Conservation (phyloP, 306 rosid species). For the Cucurbita maxima region DNA sequence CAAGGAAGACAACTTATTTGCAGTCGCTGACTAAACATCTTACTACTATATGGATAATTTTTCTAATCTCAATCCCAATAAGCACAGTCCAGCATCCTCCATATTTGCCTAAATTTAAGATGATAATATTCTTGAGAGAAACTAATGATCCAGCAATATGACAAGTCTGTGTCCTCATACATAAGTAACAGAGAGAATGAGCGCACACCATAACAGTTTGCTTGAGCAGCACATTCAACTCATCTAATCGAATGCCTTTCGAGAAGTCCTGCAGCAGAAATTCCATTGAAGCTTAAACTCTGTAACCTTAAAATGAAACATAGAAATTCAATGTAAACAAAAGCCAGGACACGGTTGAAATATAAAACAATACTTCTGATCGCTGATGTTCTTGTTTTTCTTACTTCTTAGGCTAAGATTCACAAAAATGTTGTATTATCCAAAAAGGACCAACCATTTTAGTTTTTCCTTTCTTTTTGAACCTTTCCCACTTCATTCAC, state of each 20-base stretch:
- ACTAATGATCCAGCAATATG: not conserved
- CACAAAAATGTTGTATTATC: not conserved
- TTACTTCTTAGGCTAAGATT: no score
- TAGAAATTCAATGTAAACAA: not conserved
- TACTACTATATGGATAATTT: not conserved
- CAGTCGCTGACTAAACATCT: not conserved
- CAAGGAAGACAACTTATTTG: not conserved
- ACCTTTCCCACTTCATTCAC: not conserved
- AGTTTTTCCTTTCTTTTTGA: not conserved
- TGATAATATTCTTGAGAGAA: not conserved
- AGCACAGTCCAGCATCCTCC: not conserved
- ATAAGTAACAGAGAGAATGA: slow-evolving; percentile 7
- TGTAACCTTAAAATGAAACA: slow-evolving; percentile 3
- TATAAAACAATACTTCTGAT: not conserved
- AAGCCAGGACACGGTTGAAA: not conserved
- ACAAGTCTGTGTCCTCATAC: not conserved
- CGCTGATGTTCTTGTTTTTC: not conserved
- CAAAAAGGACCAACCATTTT: not conserved
- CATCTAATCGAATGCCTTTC: slow-evolving; percentile 81
- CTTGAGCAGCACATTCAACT: slow-evolving; percentile 81
- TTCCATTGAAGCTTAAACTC: slow-evolving; percentile 6
- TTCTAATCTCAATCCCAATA: not conserved
- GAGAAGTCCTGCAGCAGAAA: slow-evolving; percentile 71
- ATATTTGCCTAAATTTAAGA: not conserved
- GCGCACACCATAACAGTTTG: slow-evolving; percentile 81